These are phyloP conservation scores for Collybia sp. DNA, from an alignment of 768 basidiomycete genomes.

Conservation along the genomic window DNA sequence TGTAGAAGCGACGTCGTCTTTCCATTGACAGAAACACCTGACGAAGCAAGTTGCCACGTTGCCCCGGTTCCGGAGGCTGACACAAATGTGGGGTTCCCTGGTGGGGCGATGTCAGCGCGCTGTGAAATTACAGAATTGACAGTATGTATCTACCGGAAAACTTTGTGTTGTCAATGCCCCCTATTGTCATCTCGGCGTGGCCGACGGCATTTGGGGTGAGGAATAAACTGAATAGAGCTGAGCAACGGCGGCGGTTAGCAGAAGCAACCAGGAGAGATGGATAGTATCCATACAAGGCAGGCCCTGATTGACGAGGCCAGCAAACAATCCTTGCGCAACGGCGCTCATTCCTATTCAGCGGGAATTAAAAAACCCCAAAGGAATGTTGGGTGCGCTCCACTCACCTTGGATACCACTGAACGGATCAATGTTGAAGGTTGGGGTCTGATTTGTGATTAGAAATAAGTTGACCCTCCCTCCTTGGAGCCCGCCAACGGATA, in stretches of 20 bases:
- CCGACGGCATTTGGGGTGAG: conserved; percentile 43
- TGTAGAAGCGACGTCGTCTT: conserved; percentile 39
- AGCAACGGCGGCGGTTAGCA: conserved; percentile 10
- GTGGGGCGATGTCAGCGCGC: conserved; percentile 4
- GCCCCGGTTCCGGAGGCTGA: conserved; percentile 27
- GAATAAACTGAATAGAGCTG: conserved; percentile 48
- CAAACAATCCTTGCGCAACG: conserved; percentile 45
- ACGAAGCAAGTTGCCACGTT: conserved; percentile 42
- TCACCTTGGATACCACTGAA: conserved; percentile 57
- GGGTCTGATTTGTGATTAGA: conserved; percentile 50
- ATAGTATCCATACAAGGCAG: conserved; percentile 36
- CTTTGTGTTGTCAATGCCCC: conserved; percentile 48
- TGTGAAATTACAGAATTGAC: not conserved
- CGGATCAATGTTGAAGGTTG: conserved; percentile 46
- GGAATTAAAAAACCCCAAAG: too few species aligned
- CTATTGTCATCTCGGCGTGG: conserved; percentile 48
- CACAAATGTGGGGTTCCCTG: conserved; percentile 39
- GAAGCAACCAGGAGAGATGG: not conserved
- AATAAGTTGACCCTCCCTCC: conserved; percentile 35
- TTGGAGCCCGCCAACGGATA: conserved; percentile 40
- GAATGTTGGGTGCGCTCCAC: too few species aligned
- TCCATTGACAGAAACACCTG: conserved; percentile 47
- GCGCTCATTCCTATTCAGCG: conserved; percentile 40
- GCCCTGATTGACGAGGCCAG: conserved; percentile 38
- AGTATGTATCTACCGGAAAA: conserved; percentile 32